Conservation (phyloP, 371 early-diverging fungal species). For the Sanchytrium tribonematis region DNA sequence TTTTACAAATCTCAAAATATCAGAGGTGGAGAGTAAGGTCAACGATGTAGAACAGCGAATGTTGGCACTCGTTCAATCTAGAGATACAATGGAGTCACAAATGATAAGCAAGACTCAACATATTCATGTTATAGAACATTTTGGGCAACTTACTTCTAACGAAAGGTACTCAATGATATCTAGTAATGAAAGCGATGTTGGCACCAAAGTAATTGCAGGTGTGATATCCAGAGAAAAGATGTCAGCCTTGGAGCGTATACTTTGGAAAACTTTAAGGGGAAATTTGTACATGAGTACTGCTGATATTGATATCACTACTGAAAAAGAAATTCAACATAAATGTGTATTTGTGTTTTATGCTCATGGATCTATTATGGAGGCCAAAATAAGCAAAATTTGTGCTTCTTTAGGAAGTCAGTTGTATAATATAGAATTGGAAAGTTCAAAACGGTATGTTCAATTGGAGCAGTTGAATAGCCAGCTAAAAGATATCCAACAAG, state of each 20-base stretch:
- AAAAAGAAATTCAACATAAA: slow-evolving; percentile 47
- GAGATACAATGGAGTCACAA: not conserved
- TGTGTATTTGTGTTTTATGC: slow-evolving; percentile 88
- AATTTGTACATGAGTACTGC: slow-evolving; percentile 81
- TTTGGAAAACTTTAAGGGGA: slow-evolving; percentile 88
- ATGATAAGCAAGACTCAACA: not conserved
- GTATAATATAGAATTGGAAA: slow-evolving; percentile 37
- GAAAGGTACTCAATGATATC: not conserved
- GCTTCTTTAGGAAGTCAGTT: slow-evolving; percentile 81
- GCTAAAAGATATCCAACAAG: not conserved
- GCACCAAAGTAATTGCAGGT: slow-evolving; percentile 36
- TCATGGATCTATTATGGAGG: slow-evolving; percentile 61
- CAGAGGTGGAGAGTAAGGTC: not conserved
- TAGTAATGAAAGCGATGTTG: not conserved
- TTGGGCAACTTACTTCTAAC: not conserved
- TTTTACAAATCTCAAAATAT: not conserved
- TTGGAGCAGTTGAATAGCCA: not conserved
- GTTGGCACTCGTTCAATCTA: not conserved
- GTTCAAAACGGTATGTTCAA: not conserved
- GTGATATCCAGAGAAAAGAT: slow-evolving; percentile 54
- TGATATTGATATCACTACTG: slow-evolving; percentile 64
- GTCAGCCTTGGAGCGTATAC: slow-evolving; percentile 68
- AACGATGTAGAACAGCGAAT: not conserved
- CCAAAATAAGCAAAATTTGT: slow-evolving; percentile 69
- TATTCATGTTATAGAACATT: not conserved